Evolutionary conservation across 768 basidiomycete species (phyloP).

Genomic region (Lactarius pseudohatsudake): DNA sequence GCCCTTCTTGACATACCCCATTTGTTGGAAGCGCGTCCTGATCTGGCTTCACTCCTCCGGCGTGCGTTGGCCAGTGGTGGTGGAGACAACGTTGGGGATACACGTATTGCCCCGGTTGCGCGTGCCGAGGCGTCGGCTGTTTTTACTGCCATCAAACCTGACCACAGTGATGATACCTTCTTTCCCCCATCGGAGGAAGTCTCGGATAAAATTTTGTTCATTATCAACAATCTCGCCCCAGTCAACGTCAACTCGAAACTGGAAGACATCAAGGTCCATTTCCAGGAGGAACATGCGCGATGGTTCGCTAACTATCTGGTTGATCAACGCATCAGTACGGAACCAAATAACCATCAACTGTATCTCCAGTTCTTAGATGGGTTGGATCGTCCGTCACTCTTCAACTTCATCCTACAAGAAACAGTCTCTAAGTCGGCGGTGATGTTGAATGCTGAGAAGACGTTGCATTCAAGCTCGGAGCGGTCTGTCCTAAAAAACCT

Average conservation of each 20-base stretch:
- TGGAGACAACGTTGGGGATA: conserved; percentile 43
- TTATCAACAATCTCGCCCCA: conserved; percentile 95
- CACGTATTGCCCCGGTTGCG: conserved; percentile 34
- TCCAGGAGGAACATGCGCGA: conserved; percentile 78
- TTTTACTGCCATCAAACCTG: conserved; percentile 80
- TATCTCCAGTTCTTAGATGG: conserved; percentile 93
- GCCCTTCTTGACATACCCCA: conserved; percentile 86
- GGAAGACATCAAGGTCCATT: conserved; percentile 79
- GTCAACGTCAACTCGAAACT: conserved; percentile 90
- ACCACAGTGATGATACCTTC: conserved; percentile 59
- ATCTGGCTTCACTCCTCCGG: conserved; percentile 68
- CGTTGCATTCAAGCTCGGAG: conserved; percentile 81
- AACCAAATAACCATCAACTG: conserved; percentile 94
- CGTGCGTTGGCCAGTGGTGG: conserved; percentile 59
- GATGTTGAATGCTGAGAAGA: conserved; percentile 89
- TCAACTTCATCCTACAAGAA: conserved; percentile 86
- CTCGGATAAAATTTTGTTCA: conserved; percentile 94
- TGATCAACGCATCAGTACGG: conserved; percentile 91
- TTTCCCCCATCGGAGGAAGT: conserved; percentile 78
- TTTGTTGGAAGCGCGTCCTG: conserved; percentile 81
- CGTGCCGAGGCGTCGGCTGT: conserved; percentile 49
- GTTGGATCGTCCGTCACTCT: conserved; percentile 64
- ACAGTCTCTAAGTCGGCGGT: conserved; percentile 84
- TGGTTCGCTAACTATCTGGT: conserved; percentile 99
- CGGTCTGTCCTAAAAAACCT: conserved; percentile 90